Conservation (phyloP, 2,329 filamentous ascomycete genomes). For the Fusarium chaquense region DNA sequence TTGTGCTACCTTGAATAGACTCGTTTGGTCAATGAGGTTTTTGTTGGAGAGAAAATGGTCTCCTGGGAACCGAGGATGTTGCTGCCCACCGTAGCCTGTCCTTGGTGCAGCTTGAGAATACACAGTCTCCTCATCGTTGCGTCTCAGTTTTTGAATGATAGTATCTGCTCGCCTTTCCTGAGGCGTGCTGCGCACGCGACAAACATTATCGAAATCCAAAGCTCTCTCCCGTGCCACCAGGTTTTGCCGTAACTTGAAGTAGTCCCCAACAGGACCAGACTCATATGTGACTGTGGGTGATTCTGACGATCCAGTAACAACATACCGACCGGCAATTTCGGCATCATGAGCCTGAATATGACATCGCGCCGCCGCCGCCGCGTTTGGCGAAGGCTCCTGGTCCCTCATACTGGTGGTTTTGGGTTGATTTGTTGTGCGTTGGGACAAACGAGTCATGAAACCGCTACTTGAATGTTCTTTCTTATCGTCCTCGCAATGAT, state of each 20-base stretch:
- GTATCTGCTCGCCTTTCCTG: slow-evolving; percentile 55
- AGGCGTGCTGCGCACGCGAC: slow-evolving; percentile 49
- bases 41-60: slow-evolving; percentile 71
- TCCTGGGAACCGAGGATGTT: slow-evolving; percentile 59
- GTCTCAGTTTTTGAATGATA: slow-evolving; percentile 56
- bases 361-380: slow-evolving; percentile 42
- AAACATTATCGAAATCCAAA: slow-evolving; percentile 57
- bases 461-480: slow-evolving; percentile 11
- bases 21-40: slow-evolving; percentile 66
- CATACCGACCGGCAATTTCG: slow-evolving; percentile 30
- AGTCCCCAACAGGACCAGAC: slow-evolving; percentile 44
- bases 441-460: slow-evolving; percentile 30
- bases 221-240: slow-evolving; percentile 51
- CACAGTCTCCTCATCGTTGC: slow-evolving; percentile 52
- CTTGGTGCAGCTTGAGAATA: slow-evolving; percentile 52
- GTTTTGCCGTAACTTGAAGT: slow-evolving; percentile 49
- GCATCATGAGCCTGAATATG: slow-evolving; percentile 47
- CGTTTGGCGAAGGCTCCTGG: slow-evolving; percentile 3
- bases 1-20: slow-evolving; percentile 67
- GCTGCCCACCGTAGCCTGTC: slow-evolving; percentile 58
- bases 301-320: slow-evolving; percentile 1
- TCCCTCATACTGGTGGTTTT: slow-evolving; percentile 15
- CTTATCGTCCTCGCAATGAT: slow-evolving; percentile 18
- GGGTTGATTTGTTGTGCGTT: slow-evolving; percentile 16
- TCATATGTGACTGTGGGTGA: background rate